Evolutionary conservation across 345 rosid species (phyloP), one percentile per base, ranked within the genome.

Genomic region (Triadica sebifera): DNA sequence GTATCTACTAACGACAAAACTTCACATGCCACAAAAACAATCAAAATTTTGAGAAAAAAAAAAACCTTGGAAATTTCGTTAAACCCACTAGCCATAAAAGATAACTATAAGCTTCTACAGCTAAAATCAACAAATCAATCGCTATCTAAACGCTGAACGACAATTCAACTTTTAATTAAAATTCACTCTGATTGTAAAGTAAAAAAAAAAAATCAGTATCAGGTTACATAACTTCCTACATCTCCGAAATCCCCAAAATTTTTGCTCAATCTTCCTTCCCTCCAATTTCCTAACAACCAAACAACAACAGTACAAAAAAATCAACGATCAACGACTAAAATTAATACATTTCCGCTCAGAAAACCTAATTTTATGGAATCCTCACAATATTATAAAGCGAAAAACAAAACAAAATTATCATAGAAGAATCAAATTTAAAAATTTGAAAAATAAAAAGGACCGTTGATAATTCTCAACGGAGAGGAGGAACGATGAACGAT

Each of bases 1-100:
- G 71, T 67, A 61, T 25, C 15, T 4, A 60, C 59, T 50, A 49
- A 62, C 17, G 57, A 49, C 67, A 61, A n/a, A 72, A 46, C 29
- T 4, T 61, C 58, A 24, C 25, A 66, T 66, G 19, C 20, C 20
- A 12, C 39, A 47, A 12, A 24, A 66, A 6, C 17, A 29, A 12
- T 6, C 39, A 34, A 61, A 61, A 34, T 34, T 16, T 37, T 16
- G 17, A 61, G 45, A 41, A 41, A 43, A 43, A 41, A 62, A 15
- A 61, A 61, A 39, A 24, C 15, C 67, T 64, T 16, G 47, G 46
- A 5, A 43, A 67, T 50, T 1, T 49, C 37, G 51, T 19, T 41
- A 9, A 19, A 0, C 2, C 51, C 5, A 24, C 37, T 5, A 25
- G 43, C 1, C n/a, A 62, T 12, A 62, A 17, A 49, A 25, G n/a